These are phyloP conservation scores for Phaseolus coccineus DNA, from an alignment of 331 rosid species.

Conservation along the genomic window DNA sequence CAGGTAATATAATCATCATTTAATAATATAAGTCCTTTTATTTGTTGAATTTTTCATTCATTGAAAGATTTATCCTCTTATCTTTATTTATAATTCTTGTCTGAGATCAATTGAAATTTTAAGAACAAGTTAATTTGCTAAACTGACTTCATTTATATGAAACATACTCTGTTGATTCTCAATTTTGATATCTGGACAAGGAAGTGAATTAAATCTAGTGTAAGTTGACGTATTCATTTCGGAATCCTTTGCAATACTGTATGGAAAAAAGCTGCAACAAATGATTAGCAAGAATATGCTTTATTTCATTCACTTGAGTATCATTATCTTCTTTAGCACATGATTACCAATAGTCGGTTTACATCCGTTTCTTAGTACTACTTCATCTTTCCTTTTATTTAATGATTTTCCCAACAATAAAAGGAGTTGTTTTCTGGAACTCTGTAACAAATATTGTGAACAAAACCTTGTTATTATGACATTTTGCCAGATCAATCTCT, in stretches of 20 bases:
- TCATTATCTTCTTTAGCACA: neutral
- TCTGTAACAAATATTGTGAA: constrained; percentile 26
- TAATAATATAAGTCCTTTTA: constrained; percentile 24
- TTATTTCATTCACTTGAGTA: neutral
- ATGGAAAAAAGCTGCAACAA: neutral
- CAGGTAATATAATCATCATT: constrained; percentile 66
- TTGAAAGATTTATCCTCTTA: constrained; percentile 8
- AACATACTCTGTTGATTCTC: constrained; percentile 4
- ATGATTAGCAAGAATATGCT: constrained; percentile 1
- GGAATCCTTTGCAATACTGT: too few relatives aligned
- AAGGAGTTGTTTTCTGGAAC: constrained; percentile 36
- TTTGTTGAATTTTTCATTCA: constrained; percentile 31
- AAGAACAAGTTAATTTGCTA: neutral
- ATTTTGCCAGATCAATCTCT: constrained; percentile 25
- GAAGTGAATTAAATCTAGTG: neutral
- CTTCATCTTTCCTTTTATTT: constrained; percentile 17
- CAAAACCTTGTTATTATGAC: constrained; percentile 27
- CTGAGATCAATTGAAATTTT: constrained; percentile 8
- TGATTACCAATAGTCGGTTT: neutral
- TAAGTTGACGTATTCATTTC: too few relatives aligned
- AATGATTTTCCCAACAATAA: constrained; percentile 33
- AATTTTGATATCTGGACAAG: constrained; percentile 29
- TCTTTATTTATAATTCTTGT: constrained; percentile 35
- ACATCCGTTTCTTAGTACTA: neutral
- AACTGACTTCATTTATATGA: constrained; percentile 18